phyloP scores from a whole-genome alignment of 1,284 basidiomycete genomes.

The Amylostereum areolatum region DNA sequence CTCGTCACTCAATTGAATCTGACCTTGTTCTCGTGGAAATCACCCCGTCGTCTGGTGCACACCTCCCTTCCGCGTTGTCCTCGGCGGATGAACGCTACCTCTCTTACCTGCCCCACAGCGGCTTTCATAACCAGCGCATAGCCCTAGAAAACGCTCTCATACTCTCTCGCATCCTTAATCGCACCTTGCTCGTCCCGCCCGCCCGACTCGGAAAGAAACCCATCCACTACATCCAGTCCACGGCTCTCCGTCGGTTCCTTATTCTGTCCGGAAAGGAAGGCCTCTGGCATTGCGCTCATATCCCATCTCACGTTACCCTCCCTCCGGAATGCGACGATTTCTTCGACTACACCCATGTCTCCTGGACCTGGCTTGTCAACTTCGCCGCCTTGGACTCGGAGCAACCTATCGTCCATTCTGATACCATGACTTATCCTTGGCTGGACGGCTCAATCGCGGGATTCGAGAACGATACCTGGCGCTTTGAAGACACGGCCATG shows the following conservation, averaged over 20 bases:
- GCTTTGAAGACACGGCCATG: slow-evolving; percentile 44
- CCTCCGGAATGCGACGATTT: slow-evolving; percentile 56
- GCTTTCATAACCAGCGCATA: slow-evolving; percentile 81
- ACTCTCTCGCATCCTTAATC: slow-evolving; percentile 61
- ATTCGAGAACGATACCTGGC: slow-evolving; percentile 41
- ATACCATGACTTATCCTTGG: slow-evolving; percentile 45
- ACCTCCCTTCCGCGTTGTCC: slow-evolving; percentile 8
- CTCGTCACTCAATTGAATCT: too few relatives aligned
- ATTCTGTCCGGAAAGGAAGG: slow-evolving; percentile 46
- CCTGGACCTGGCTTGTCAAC: slow-evolving; percentile 69
- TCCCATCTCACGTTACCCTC: slow-evolving; percentile 22
- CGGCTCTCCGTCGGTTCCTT: slow-evolving; percentile 45
- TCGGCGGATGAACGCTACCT: slow-evolving; percentile 37
- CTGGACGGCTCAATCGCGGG: slow-evolving; percentile 25
- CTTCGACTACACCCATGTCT: slow-evolving; percentile 51
- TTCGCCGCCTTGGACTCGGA: slow-evolving; percentile 27
- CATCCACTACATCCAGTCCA: slow-evolving; percentile 57
- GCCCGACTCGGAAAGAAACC: slow-evolving; percentile 58
- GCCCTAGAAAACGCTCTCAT: slow-evolving; percentile 76
- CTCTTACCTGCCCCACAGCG: slow-evolving; percentile 70
- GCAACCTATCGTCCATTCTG: slow-evolving; percentile 38
- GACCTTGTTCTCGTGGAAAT: background rate
- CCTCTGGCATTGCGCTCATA: slow-evolving; percentile 41
- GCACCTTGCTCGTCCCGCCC: slow-evolving; percentile 70
- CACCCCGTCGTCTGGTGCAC: background rate